phyloP scores from a whole-genome alignment of 2,329 filamentous ascomycete species.

The Conoideocrella luteorostrata region DNA sequence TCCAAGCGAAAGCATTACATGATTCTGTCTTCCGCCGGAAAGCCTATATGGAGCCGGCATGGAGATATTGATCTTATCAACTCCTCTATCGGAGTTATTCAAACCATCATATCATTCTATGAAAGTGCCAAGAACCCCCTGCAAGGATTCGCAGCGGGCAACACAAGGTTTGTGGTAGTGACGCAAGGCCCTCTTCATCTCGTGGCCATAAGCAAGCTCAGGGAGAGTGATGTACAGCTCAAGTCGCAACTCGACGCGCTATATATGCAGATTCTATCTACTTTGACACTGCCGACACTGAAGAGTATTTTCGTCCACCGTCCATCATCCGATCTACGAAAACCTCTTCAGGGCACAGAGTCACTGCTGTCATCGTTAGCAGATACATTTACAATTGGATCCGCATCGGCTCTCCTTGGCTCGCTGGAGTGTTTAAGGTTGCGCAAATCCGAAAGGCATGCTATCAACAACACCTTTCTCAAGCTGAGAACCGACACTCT shows the following conservation, averaged over 20 bases:
- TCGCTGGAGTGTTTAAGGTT: constrained; percentile 91
- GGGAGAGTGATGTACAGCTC: constrained; percentile 87
- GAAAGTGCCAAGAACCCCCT: constrained; percentile 72
- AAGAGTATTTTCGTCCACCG: constrained; percentile 82
- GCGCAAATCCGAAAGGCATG: constrained; percentile 76
- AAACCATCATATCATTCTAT: constrained; percentile 97
- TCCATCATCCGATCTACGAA: constrained; percentile 87
- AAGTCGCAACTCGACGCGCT: constrained; percentile 83
- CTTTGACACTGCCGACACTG: constrained; percentile 80
- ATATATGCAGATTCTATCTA: constrained; percentile 98
- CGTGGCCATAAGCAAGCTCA: constrained; percentile 83
- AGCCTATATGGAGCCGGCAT: constrained; percentile 94
- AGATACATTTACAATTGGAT: constrained; percentile 90
- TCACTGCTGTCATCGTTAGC: constrained; percentile 83
- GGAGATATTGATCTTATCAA: constrained; percentile 87
- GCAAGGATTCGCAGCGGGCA: constrained; percentile 78
- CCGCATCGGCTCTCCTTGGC: constrained; percentile 79
- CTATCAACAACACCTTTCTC: constrained; percentile 82
- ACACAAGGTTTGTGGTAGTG: constrained; percentile 76
- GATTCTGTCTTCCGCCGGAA: constrained; percentile 91
- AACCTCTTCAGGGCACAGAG: constrained; percentile 87
- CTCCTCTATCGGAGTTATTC: constrained; percentile 87
- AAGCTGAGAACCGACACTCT: constrained; percentile 71
- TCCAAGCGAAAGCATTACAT: constrained; percentile 95
- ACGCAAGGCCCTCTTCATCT: constrained; percentile 86